Evolutionary conservation across 106 monocot species (phyloP), one percentile per base, ranked within the genome.

Genomic region (Dendrobium officinale): DNA sequence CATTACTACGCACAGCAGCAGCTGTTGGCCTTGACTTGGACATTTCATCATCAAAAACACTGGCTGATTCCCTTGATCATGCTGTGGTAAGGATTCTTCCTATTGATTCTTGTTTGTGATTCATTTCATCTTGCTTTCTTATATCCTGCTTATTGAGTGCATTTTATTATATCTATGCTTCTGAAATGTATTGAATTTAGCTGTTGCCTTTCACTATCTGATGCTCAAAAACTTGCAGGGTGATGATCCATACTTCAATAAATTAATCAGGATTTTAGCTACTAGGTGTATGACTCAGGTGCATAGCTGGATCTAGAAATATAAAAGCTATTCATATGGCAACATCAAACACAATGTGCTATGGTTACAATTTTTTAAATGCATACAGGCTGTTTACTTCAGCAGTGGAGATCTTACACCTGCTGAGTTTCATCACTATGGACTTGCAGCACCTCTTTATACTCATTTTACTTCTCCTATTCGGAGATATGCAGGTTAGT

Each of bases 271-370:
- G 79, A 99, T 99, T 88, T 75, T 99, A 82, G 92, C 95, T 44
- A 99, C 98, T 72, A 91, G 98, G 84, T 99, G 98, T 90, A 99
- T 99, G 98, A 93, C 98, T 75, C 98, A 99, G 88, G 98, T 99
- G 72, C 45, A 76, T 74, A 37, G 22, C 64, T 81, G 31, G 16
- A 61, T 2, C 81, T 67, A 77, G 9, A 42, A 48, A 76, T 49
- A 9, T 22, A 15, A n/a, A 17, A 27, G 49, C 15, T 74, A 44
- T 40, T 70, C 67, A 67, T 67, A 37, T 70, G 13, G n/a, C 40
- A 33, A 70, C 70, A 70, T 33, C 15, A 33, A 70, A 70, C 13
- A 74, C 43, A 43, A 10, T n/a, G 18, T 58, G 18, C 48, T 18
- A 24, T 75, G 1, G 5, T 15, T 40, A 56, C 20, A 29, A 17